phyloP scores from a whole-genome alignment of 768 basidiomycete species.

The Serendipita vermifera region DNA sequence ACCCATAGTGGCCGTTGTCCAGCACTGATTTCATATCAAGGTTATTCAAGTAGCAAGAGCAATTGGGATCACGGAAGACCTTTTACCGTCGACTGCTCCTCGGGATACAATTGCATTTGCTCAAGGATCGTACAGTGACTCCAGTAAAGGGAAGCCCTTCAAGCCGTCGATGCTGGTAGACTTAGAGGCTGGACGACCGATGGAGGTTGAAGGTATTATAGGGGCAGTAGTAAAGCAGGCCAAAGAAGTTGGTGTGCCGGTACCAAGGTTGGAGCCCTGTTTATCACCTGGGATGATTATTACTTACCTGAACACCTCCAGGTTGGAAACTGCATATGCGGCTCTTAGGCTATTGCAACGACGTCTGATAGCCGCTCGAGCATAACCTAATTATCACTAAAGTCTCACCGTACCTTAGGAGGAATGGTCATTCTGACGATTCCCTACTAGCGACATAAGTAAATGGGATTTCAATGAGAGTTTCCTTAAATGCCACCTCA shows the following conservation, averaged over 20 bases:
- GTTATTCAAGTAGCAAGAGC: slow-evolving; percentile 21
- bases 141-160: slow-evolving; percentile 18
- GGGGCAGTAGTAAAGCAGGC: slow-evolving; percentile 49
- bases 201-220: slow-evolving; percentile 55
- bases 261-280: neutral
- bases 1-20: neutral
- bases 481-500: too few species aligned
- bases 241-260: slow-evolving; percentile 14
- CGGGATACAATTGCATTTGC: slow-evolving; percentile 18
- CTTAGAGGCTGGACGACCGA: slow-evolving; percentile 37
- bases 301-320: neutral
- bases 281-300: neutral
- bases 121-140: slow-evolving; percentile 10
- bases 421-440: too few species aligned
- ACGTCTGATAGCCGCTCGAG: too few species aligned
- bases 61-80: slow-evolving; percentile 10
- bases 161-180: slow-evolving; percentile 54
- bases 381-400: too few species aligned
- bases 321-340: slow-evolving; percentile 1
- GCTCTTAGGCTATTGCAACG: neutral
- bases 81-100: slow-evolving; percentile 20
- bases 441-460: too few species aligned
- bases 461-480: too few species aligned
- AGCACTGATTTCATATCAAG: slow-evolving; percentile 7
- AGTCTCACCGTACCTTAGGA: too few species aligned